Conservation (phyloP, 2,329 filamentous ascomycete genomes). For the Trichoderma aggressivum region DNA sequence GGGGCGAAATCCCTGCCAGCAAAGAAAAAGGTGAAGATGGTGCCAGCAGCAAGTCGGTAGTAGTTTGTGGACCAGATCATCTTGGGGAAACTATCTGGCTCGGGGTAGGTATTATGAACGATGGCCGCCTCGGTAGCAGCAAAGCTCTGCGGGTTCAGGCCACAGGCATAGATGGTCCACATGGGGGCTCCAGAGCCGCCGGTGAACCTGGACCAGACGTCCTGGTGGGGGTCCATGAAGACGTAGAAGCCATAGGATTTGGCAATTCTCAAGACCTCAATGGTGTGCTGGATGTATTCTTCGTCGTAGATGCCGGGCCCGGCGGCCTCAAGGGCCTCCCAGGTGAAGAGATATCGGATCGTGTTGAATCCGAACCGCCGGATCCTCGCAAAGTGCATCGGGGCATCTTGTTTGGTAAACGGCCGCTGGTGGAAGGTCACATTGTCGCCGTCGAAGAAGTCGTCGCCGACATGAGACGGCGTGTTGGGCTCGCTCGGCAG, state of each 20-base stretch:
- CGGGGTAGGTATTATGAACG: conserved; percentile 89
- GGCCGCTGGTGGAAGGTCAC: conserved; percentile 86
- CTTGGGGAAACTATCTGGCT: conserved; percentile 85
- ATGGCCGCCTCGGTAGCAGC: conserved; percentile 84
- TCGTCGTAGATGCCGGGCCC: conserved; percentile 93
- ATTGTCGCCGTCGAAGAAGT: conserved; percentile 90
- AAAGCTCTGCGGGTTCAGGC: conserved; percentile 82
- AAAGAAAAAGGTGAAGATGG: conserved; percentile 94
- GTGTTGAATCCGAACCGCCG: conserved; percentile 93
- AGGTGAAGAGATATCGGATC: conserved; percentile 94
- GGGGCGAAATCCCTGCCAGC: conserved; percentile 88
- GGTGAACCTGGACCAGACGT: conserved; percentile 94
- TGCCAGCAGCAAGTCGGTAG: conserved; percentile 77
- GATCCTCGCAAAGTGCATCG: conserved; percentile 79
- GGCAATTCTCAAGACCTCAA: conserved; percentile 76
- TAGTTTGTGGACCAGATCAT: conserved; percentile 99
- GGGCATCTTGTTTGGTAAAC: conserved; percentile 78
- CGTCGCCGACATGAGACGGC: conserved; percentile 71
- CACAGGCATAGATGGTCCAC: conserved; percentile 96
- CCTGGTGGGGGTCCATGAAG: conserved; percentile 98
- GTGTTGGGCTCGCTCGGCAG: conserved; percentile 76
- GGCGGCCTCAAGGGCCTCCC: conserved; percentile 95
- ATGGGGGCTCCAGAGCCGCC: conserved; percentile 94
- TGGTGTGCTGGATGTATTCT: conserved; percentile 87
- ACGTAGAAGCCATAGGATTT: conserved; percentile 92